A percentile compares a stretch with the other conserved stretches of the same genome.
Conservation (phyloP, 2,329 filamentous ascomycete species). For the Calonectria hawksworthii region DNA sequence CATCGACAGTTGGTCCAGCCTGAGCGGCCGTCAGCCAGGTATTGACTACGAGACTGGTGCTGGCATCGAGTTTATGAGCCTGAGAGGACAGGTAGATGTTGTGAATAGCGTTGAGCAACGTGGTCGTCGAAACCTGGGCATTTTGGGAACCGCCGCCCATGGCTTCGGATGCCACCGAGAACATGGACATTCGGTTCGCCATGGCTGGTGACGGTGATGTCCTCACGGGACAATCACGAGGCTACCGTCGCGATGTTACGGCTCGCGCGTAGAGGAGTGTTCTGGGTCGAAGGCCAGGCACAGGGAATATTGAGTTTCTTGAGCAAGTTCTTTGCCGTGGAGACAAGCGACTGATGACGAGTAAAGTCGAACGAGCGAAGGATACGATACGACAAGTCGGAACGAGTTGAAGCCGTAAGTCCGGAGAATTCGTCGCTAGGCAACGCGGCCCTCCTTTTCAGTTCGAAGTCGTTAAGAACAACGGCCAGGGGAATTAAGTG, state of each 20-base stretch:
- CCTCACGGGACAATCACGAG: constrained; percentile 57
- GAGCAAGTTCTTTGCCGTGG: constrained; percentile 14
- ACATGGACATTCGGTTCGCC: constrained; percentile 78
- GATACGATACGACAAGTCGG: constrained; percentile 24
- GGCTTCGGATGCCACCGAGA: constrained; percentile 76
- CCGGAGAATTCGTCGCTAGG: constrained; percentile 45
- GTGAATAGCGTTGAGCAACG: constrained; percentile 91
- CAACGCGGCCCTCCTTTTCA: constrained; percentile 49
- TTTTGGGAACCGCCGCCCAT: constrained; percentile 75
- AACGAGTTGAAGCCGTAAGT: constrained; percentile 31
- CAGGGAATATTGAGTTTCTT: constrained; percentile 20
- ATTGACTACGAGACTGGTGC: constrained; percentile 93
- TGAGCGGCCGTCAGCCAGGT: constrained; percentile 91
- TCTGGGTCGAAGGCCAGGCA: constrained; percentile 25
- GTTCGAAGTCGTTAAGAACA: constrained; percentile 34
- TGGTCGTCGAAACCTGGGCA: constrained; percentile 90
- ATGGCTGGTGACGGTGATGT: constrained; percentile 58
- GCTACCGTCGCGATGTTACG: constrained; percentile 31
- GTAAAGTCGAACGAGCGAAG: constrained; percentile 35
- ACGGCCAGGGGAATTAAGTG: constrained; percentile 23
- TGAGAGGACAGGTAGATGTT: constrained; percentile 86
- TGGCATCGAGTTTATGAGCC: constrained; percentile 89
- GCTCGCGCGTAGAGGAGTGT: constrained; percentile 28
- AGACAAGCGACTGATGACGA: constrained; percentile 30
- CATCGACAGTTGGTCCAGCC: constrained; percentile 81